phyloP scores from a whole-genome alignment of 2,329 filamentous ascomycete genomes.

The Ceratocystis cacaofunesta region DNA sequence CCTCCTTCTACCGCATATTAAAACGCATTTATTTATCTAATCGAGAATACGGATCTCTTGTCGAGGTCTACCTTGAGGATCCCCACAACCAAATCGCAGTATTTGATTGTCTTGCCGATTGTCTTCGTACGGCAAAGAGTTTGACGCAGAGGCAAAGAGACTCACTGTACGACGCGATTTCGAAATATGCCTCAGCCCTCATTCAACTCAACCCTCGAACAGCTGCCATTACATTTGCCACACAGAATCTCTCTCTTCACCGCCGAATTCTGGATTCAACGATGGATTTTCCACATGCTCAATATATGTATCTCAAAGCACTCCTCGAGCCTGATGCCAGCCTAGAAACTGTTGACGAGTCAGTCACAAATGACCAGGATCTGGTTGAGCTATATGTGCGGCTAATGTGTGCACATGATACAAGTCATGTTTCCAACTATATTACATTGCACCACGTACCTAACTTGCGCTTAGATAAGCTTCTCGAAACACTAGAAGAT shows the following conservation, averaged over 20 bases:
- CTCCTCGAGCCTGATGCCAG: constrained; percentile 49
- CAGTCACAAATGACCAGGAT: constrained; percentile 32
- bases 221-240: constrained; percentile 52
- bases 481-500: constrained; percentile 78
- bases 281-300: constrained; percentile 44
- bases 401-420: constrained; percentile 78
- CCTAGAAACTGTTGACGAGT: constrained; percentile 12
- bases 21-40: constrained; percentile 77
- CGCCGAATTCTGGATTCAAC: constrained; percentile 42
- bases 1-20: constrained; percentile 77
- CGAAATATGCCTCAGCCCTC: constrained; percentile 49
- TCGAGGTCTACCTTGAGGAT: constrained; percentile 77
- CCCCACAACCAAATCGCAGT: constrained; percentile 56
- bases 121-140: constrained; percentile 45
- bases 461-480: constrained; percentile 61
- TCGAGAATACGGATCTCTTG: constrained; percentile 60
- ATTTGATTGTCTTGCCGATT: constrained; percentile 67
- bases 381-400: constrained; percentile 76
- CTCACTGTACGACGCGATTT: constrained; percentile 54
- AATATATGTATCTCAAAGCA: constrained; percentile 62
- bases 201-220: constrained; percentile 49
- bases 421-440: constrained; percentile 71
- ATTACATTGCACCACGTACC: constrained; percentile 60
- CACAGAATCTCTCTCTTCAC: constrained; percentile 49
- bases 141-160: constrained; percentile 55